Percentiles rank a stretch among this genome's conserved stretches.
Evolutionary conservation across 2,329 filamentous ascomycete genomes (phyloP).

Genomic region (Talaromyces sp.): DNA sequence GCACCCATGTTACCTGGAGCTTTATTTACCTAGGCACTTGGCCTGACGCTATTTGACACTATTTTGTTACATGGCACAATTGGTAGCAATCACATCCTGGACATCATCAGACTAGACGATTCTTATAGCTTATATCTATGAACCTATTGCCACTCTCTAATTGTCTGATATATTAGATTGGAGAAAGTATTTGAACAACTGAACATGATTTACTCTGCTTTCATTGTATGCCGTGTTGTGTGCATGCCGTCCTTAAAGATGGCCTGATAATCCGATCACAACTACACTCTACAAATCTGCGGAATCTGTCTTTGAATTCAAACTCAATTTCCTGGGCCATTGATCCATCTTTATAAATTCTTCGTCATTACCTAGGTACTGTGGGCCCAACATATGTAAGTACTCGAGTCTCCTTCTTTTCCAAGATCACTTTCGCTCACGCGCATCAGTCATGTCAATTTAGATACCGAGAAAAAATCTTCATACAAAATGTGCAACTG

Average conservation of each 20-base stretch:
- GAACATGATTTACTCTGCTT: background rate
- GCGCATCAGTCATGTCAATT: background rate
- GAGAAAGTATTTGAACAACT: background rate
- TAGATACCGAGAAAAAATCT: background rate
- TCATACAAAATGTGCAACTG: slow-evolving; percentile 53
- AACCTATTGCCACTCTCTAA: background rate
- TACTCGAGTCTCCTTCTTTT: background rate
- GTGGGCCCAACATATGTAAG: background rate
- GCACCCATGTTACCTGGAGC: background rate
- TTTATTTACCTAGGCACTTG: background rate
- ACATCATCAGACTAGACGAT: background rate
- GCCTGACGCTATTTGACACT: slow-evolving; percentile 4
- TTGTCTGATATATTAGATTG: background rate
- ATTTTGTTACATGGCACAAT: background rate
- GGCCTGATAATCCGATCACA: background rate
- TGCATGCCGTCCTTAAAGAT: background rate
- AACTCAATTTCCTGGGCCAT: background rate
- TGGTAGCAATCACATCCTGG: background rate
- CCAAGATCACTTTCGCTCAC: background rate
- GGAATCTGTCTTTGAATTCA: too few species aligned
- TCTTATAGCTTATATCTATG: background rate
- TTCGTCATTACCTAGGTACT: background rate
- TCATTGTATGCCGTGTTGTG: background rate
- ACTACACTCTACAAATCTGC: background rate
- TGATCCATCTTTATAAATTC: background rate